Conservation (phyloP, 495 filamentous ascomycete genomes). For the Penicillium cataractarum region DNA sequence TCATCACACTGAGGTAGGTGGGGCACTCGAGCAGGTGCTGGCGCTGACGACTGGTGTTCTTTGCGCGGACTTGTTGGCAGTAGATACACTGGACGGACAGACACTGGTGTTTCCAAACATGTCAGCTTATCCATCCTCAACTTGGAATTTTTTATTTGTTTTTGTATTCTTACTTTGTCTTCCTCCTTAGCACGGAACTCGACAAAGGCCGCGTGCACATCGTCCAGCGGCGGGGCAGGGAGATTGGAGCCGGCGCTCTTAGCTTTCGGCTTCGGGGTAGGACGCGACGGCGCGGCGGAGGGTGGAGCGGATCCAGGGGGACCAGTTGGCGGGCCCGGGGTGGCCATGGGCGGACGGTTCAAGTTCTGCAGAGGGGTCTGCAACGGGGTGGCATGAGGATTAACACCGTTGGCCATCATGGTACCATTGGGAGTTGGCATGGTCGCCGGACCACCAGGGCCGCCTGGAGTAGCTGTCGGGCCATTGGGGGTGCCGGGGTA, state of each 20-base stretch:
- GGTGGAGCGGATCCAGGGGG: slow-evolving; percentile 36
- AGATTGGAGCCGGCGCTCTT: slow-evolving; percentile 44
- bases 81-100: slow-evolving; percentile 62
- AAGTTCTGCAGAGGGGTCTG: slow-evolving; percentile 49
- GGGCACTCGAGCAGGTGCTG: slow-evolving; percentile 59
- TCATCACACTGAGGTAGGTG: slow-evolving; percentile 60
- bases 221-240: slow-evolving; percentile 52
- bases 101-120: slow-evolving; percentile 41
- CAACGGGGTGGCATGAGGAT: slow-evolving; percentile 48
- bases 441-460: slow-evolving; percentile 37
- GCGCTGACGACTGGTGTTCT: slow-evolving; percentile 60
- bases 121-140: slow-evolving; percentile 9
- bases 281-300: slow-evolving; percentile 36
- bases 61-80: slow-evolving; percentile 60
- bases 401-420: slow-evolving; percentile 52
- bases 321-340: slow-evolving; percentile 38
- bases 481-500: slow-evolving; percentile 52
- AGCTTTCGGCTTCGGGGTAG: slow-evolving; percentile 49
- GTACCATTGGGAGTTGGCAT: slow-evolving; percentile 44
- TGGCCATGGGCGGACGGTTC: slow-evolving; percentile 44
- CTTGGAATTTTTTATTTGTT: not conserved
- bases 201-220: slow-evolving; percentile 59
- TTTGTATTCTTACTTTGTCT: slow-evolving; percentile 50
- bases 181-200: slow-evolving; percentile 62
- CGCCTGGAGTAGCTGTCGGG: slow-evolving; percentile 40